Evolutionary conservation across 1,284 basidiomycete genomes (phyloP), one percentile per base, ranked within the genome.

Genomic region (Neonothopanus nambi): DNA sequence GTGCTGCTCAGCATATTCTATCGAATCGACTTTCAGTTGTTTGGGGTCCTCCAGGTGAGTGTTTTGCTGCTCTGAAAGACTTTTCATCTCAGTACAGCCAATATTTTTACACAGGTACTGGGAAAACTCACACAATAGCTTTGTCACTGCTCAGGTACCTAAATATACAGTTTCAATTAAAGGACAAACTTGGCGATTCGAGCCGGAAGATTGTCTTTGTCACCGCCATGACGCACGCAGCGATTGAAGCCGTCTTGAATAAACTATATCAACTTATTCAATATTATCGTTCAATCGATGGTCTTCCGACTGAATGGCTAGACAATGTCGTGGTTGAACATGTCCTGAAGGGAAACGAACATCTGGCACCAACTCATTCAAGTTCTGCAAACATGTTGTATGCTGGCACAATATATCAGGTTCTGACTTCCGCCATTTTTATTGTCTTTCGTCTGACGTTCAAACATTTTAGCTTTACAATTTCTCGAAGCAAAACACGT

Each of bases 61-160:
- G 4, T 8, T n/a, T 37, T 13, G 48, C n/a, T 18, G 3, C 7
- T 13, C 8, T 33, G 13, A 33, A 33, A 3, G 13, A 9, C 2
- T 11, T 11, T 5, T 9, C 9, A 33, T 33, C 30, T 9, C 2
- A 11, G 4, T 33, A n/a, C n/a, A n/a, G n/a, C n/a, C 43, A 49
- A 40, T 35, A 21, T 21, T 18, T 12, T 37, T 39, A 24, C 3
- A 13, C 51, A 74, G 77, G 77, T 2, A 78, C 77, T 5, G 78
- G 78, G 5, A 80, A 80, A 61, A 80, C 77, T 5, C 74, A 80
- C 54, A 80, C 77, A 0, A 70, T 79, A 24, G 72, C 77, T 2
- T 58, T 78, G 2, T 76, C 76, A 3, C 62, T 79, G 9, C 59
- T 79, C 7, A 71, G 77, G 33, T 64, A 79, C 24, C 62, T 78